Conservation (phyloP, 352 stramenopile genomes). For the Globisporangium yorkense region DNA sequence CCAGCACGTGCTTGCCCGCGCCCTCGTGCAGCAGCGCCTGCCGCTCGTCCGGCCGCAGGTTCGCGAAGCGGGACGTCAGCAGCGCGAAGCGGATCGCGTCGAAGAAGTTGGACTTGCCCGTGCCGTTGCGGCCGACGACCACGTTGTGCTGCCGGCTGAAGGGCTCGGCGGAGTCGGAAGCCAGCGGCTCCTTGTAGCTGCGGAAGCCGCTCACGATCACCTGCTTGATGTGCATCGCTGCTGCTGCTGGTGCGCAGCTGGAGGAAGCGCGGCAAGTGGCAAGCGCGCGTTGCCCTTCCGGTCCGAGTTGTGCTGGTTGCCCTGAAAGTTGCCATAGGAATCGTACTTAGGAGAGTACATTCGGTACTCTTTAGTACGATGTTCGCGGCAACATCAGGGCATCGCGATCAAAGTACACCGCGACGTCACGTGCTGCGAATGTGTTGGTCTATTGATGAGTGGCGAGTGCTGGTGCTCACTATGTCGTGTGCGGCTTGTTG, state of each 20-base stretch:
- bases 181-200: constrained; percentile 80
- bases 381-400: too few species aligned
- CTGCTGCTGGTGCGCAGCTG: background rate
- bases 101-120: constrained; percentile 98
- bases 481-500: background rate
- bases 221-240: constrained; percentile 95
- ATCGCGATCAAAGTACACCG: too few species aligned
- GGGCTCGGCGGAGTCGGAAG: constrained; percentile 73
- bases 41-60: constrained; percentile 89
- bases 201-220: constrained; percentile 94
- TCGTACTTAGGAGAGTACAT: too few species aligned
- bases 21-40: constrained; percentile 95
- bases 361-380: too few species aligned
- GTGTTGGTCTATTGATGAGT: too few species aligned
- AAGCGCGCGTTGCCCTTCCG: background rate
- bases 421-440: too few species aligned
- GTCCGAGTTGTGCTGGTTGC: too few species aligned
- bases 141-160: constrained; percentile 96
- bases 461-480: background rate
- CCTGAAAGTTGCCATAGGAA: too few species aligned
- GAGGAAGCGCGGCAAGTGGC: background rate
- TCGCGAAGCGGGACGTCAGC: constrained; percentile 89
- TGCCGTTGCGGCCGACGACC: constrained; percentile 97
- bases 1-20: constrained; percentile 92
- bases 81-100: constrained; percentile 99